Percentiles rank a stretch among this genome's conserved stretches.
phyloP scores from a whole-genome alignment of 2,329 filamentous ascomycete species.

The Stenocarpella maydis region DNA sequence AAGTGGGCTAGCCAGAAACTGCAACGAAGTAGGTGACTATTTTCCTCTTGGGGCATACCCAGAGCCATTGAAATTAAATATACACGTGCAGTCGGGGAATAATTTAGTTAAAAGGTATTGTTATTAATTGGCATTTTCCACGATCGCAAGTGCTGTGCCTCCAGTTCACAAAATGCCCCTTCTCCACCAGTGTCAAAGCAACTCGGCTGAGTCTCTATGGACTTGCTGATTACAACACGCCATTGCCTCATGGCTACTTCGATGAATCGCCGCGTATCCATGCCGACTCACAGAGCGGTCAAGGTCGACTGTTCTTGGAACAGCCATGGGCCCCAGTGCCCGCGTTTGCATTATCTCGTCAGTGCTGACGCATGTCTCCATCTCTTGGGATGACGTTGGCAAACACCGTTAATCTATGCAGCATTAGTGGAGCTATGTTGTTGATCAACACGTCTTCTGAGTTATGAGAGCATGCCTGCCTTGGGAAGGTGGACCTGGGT shows the following conservation, averaged over 20 bases:
- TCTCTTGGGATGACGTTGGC: not conserved
- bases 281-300: not conserved
- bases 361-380: not conserved
- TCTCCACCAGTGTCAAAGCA: not conserved
- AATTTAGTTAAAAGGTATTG: not conserved
- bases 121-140: not conserved
- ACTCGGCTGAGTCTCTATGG: not conserved
- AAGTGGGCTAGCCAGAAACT: not conserved
- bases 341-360: not conserved
- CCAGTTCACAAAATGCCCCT: not conserved
- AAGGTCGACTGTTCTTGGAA: not conserved
- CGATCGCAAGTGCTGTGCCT: not conserved
- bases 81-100: not conserved
- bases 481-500: not conserved
- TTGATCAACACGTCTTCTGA: constrained; percentile 13
- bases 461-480: not conserved
- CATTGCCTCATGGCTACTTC: not conserved
- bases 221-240: not conserved
- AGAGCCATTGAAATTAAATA: too few species aligned
- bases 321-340: not conserved
- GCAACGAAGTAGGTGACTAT: not conserved
- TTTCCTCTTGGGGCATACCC: too few species aligned
- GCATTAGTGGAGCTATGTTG: not conserved
- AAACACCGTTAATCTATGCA: not conserved
- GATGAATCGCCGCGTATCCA: too few species aligned